Percentiles rank a stretch among this genome's conserved stretches.
Conservation (phyloP, 1,139 yeast genomes). For the Saccharomyces uvarum region DNA sequence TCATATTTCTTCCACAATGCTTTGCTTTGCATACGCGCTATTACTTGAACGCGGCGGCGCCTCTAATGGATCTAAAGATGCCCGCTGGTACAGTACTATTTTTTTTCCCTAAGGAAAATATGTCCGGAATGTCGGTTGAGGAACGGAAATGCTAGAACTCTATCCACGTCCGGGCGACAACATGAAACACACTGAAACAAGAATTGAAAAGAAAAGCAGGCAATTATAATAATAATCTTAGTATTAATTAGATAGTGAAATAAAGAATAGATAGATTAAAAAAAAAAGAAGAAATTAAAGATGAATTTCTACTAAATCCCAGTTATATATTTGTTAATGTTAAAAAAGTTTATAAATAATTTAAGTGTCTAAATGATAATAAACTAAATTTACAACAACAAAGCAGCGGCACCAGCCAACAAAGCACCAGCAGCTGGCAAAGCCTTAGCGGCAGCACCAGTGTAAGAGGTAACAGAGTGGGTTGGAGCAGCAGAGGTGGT, state of each 20-base stretch:
- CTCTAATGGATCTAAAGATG: not conserved
- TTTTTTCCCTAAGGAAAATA: not conserved
- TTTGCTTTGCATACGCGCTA: no score
- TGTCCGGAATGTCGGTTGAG: not conserved
- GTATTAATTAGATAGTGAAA: not conserved
- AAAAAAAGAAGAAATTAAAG: slow-evolving; percentile 1
- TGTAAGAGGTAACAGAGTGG: slow-evolving; percentile 14
- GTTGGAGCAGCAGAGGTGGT: slow-evolving; percentile 4
- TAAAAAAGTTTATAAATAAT: not conserved
- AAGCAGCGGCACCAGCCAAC: slow-evolving; percentile 31
- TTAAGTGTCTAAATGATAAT: not conserved
- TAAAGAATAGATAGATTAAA: not conserved
- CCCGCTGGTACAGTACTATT: not conserved
- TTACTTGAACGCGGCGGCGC: not conserved
- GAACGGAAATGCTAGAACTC: no score
- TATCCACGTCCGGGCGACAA: no score
- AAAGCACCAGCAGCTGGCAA: slow-evolving; percentile 31
- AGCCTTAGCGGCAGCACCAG: slow-evolving; percentile 29
- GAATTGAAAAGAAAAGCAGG: not conserved
- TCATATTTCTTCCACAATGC: not conserved
- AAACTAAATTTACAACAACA: slow-evolving; percentile 23
- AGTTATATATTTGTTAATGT: not conserved
- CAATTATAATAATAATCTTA: slow-evolving; percentile 1
- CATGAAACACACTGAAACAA: no score
- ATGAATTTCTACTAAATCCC: not conserved